Evolutionary conservation across 163 green algal genomes (phyloP).

Genomic region (Chlamydomonas reinhardtii): DNA sequence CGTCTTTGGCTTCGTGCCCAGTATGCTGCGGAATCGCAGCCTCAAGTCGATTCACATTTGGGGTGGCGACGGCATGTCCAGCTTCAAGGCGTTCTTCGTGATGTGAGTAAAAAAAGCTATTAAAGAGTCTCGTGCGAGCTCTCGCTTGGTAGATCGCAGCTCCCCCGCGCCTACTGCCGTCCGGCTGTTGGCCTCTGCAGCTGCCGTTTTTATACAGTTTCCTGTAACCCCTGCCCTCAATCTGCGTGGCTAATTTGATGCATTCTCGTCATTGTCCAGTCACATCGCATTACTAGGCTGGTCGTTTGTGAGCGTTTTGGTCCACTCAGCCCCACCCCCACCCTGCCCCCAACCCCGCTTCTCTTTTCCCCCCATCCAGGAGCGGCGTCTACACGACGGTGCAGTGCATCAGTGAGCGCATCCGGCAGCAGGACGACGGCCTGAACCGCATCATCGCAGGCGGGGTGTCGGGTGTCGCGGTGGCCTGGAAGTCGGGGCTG

Average conservation of each 20-base stretch:
- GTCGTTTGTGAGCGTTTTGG: too few species aligned
- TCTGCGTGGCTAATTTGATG: too few species aligned
- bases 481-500: slow-evolving; percentile 62
- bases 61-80: slow-evolving; percentile 34
- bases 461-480: slow-evolving; percentile 68
- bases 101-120: not conserved
- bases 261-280: too few species aligned
- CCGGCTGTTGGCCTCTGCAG: too few species aligned
- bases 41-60: not conserved
- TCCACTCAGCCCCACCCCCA: too few species aligned
- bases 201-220: too few species aligned
- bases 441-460: slow-evolving; percentile 70
- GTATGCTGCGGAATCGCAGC: slow-evolving; percentile 46
- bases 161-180: too few species aligned
- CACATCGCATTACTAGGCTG: too few species aligned
- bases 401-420: slow-evolving; percentile 51
- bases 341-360: not conserved
- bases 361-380: not conserved
- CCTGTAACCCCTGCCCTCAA: too few species aligned
- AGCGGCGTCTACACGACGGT: slow-evolving; percentile 57
- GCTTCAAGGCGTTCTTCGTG: slow-evolving; percentile 24
- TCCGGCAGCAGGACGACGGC: slow-evolving; percentile 57
- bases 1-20: slow-evolving; percentile 54
- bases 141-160: too few species aligned
- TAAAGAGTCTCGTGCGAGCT: too few species aligned